Evolutionary conservation across 2,329 filamentous ascomycete genomes (phyloP).

Genomic region (Fusarium transvaalense): DNA sequence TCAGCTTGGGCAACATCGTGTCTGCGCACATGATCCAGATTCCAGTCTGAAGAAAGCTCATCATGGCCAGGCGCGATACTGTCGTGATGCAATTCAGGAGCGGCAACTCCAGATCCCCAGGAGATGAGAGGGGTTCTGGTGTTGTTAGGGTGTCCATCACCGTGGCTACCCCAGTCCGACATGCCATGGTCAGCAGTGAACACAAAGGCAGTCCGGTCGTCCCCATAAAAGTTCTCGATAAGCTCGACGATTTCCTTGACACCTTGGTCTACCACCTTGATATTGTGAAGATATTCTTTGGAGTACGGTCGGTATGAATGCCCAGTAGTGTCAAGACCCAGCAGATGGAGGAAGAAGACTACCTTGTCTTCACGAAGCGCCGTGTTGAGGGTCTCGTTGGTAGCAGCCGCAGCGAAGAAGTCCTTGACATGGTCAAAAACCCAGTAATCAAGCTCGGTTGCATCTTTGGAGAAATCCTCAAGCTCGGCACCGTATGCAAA

Average conservation of each 20-base stretch:
- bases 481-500: constrained; percentile 84
- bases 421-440: constrained; percentile 95
- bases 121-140: constrained; percentile 92
- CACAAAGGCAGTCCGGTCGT: constrained; percentile 90
- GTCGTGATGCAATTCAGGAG: constrained; percentile 70
- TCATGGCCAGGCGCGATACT: constrained; percentile 83
- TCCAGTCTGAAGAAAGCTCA: constrained; percentile 92
- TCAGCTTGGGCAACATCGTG: constrained; percentile 96
- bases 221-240: constrained; percentile 86
- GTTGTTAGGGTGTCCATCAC: constrained; percentile 97
- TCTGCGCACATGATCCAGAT: constrained; percentile 80
- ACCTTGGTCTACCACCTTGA: constrained; percentile 92
- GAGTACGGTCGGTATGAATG: constrained; percentile 92
- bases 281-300: constrained; percentile 93
- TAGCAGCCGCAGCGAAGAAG: constrained; percentile 83
- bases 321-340: constrained; percentile 91
- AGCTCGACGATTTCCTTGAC: constrained; percentile 85
- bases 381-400: constrained; percentile 79
- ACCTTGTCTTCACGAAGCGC: constrained; percentile 84
- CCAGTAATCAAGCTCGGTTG: constrained; percentile 87
- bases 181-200: constrained; percentile 99
- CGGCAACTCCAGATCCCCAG: constrained; percentile 92
- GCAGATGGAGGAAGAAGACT: constrained; percentile 94
- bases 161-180: constrained; percentile 99
- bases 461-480: constrained; percentile 91